Evolutionary conservation across 1,284 basidiomycete species (phyloP).

Genomic region (Entoloma clypeatum): DNA sequence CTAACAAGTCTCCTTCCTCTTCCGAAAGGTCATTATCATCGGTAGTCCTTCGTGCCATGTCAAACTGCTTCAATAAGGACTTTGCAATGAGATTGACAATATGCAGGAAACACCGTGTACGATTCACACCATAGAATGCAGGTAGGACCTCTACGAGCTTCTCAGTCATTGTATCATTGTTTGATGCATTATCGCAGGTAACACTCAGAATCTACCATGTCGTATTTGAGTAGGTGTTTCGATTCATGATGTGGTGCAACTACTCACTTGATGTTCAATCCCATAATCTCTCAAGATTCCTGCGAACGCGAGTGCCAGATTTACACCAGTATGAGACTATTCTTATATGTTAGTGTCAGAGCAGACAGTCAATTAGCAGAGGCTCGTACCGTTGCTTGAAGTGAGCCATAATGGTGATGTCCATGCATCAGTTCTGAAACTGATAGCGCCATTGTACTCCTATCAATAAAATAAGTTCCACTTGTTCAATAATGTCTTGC

Average conservation of each 20-base stretch:
- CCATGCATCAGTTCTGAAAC: slow-evolving; percentile 21
- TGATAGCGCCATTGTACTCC: slow-evolving; percentile 20
- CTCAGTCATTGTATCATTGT: slow-evolving; percentile 29
- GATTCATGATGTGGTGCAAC: too few relatives aligned
- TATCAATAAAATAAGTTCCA: slow-evolving; percentile 8
- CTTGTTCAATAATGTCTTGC: neutral
- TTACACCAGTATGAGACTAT: slow-evolving; percentile 18
- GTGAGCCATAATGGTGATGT: slow-evolving; percentile 18
- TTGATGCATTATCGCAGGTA: slow-evolving; percentile 26
- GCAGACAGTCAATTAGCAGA: too few relatives aligned
- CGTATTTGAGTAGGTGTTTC: slow-evolving; percentile 1
- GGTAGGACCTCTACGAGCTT: too few relatives aligned
- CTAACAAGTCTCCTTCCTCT: too few relatives aligned
- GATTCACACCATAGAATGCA: too few relatives aligned
- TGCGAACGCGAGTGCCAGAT: too few relatives aligned
- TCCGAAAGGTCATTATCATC: neutral
- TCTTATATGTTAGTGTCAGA: neutral
- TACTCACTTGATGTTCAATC: too few relatives aligned
- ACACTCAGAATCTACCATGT: slow-evolving; percentile 22
- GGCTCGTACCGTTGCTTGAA: slow-evolving; percentile 14
- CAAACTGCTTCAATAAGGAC: too few relatives aligned
- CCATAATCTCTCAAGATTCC: too few relatives aligned
- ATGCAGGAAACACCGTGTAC: too few relatives aligned
- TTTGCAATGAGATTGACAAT: too few relatives aligned
- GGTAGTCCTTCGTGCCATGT: slow-evolving; percentile 9